Evolutionary conservation across 2,329 filamentous ascomycete species (phyloP), one percentile per base, ranked within the genome.

Genomic region (Fusarium pseudoanthophilum): DNA sequence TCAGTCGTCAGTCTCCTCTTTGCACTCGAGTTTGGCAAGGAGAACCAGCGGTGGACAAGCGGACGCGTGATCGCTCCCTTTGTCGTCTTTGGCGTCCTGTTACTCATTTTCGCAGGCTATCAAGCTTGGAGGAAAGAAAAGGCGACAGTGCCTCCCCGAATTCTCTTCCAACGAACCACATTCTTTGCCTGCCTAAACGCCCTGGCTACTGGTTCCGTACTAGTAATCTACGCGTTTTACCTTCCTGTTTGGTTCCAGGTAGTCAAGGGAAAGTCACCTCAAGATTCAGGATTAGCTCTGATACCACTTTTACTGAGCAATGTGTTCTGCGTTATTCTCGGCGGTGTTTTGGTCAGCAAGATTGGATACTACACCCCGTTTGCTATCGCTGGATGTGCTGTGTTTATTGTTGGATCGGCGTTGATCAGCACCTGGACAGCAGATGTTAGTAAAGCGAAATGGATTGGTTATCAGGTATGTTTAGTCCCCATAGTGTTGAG

Each of bases 201-300:
- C 1, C 37, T 72, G 5, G 32, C 48, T 0, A 26, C 58, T 7
- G 49, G 69, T 3, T 69, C 64, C 2, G 45, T 64, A 2, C 13
- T 72, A 11, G 69, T 72, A 0, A 46, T 72, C 0, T 72, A 64
- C 43, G 11, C 69, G 1, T 72, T 72, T 11, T 72, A 72, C 5
- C 46, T 72, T 4, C 69, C 69, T 1, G 42, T 72, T 1, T 72
- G 69, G 69, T 69, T 72, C 16, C 69, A 72, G 16, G 58, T 72
- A 4, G 59, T 72, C 2, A 62, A 72, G 1, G 64, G 69, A 0
- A 71, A 68, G 5, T 68, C 68, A 0, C 40, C 69, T 0, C 28
- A 72, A 2, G 43, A 60, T 4, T 71, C 69, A n/a, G 64, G 69
- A 4, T 32, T 72, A 2, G 53, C 68, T 7, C 8, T 72, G 15